A percentile compares a stretch with the other conserved stretches of the same genome.
Conservation (phyloP, 305 asterid species). For the Fraxinus dipetala region DNA sequence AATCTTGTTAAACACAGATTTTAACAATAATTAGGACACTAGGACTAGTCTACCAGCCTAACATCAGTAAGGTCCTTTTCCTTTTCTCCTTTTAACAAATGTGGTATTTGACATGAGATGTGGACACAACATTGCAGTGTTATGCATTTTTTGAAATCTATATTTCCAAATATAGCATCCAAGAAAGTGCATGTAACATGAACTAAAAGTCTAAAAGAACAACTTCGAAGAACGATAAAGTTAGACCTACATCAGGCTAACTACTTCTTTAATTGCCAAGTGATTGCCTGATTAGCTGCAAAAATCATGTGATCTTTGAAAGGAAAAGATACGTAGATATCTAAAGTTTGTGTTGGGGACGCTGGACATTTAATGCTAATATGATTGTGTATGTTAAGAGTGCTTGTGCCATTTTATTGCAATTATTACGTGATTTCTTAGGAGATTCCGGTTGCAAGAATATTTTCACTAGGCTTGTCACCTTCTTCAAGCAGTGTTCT, state of each 20-base stretch:
- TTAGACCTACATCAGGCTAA: not conserved
- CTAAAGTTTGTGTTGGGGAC: not conserved
- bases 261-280: not conserved
- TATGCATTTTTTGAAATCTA: not conserved
- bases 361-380: not conserved
- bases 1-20: not conserved
- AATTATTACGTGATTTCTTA: not conserved
- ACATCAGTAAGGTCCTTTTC: not conserved
- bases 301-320: not conserved
- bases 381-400: not conserved
- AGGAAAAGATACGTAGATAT: not conserved
- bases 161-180: not conserved
- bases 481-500: constrained; percentile 8
- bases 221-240: not conserved
- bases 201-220: not conserved
- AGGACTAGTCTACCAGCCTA: not conserved
- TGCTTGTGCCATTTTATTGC: not conserved
- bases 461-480: not conserved
- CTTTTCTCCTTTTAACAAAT: not conserved
- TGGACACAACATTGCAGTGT: not conserved
- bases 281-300: not conserved
- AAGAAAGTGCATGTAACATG: not conserved
- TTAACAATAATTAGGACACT: not conserved
- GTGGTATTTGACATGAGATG: not conserved
- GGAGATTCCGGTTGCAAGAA: not conserved